These are phyloP conservation scores for Warburgia ugandensis DNA, from an alignment of 164 flowering plant genomes.

Conservation along the genomic window DNA sequence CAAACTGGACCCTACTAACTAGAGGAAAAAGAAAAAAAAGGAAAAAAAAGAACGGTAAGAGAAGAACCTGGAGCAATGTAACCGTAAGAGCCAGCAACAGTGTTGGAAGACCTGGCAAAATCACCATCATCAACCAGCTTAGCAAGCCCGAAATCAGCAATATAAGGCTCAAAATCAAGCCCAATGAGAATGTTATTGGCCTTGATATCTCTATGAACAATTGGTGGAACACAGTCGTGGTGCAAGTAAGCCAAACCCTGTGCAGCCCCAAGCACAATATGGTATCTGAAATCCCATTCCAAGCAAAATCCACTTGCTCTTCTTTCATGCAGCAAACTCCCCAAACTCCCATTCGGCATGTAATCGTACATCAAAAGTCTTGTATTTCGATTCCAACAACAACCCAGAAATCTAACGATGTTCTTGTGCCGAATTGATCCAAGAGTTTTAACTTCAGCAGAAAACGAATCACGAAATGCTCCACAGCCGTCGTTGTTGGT, in stretches of 20 bases:
- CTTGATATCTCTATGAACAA: slow-evolving; percentile 57
- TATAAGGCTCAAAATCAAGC: slow-evolving; percentile 41
- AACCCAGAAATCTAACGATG: slow-evolving; percentile 56
- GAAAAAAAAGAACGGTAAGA: background rate
- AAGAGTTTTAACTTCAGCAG: slow-evolving; percentile 47
- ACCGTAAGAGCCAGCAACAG: slow-evolving; percentile 60
- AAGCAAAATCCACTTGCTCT: slow-evolving; percentile 20
- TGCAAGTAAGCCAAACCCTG: slow-evolving; percentile 61
- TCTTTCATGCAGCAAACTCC: slow-evolving; percentile 45
- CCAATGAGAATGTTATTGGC: slow-evolving; percentile 56
- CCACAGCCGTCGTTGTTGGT: slow-evolving; percentile 17
- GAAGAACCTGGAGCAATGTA: slow-evolving; percentile 67
- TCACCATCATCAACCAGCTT: slow-evolving; percentile 34
- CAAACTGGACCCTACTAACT: too few species aligned
- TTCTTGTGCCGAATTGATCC: slow-evolving; percentile 60
- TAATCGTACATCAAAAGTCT: slow-evolving; percentile 54
- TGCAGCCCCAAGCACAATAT: slow-evolving; percentile 50
- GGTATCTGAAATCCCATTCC: slow-evolving; percentile 58
- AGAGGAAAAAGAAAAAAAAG: background rate
- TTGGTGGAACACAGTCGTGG: slow-evolving; percentile 62
- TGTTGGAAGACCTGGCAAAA: slow-evolving; percentile 20
- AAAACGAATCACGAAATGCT: slow-evolving; percentile 42
- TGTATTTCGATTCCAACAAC: slow-evolving; percentile 37
- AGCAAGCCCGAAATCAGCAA: slow-evolving; percentile 68
- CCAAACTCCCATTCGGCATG: slow-evolving; percentile 49